Evolutionary conservation across 176 grass and related monocot genomes (phyloP), one percentile per base, ranked within the genome.

Genomic region (Carex kokanica): DNA sequence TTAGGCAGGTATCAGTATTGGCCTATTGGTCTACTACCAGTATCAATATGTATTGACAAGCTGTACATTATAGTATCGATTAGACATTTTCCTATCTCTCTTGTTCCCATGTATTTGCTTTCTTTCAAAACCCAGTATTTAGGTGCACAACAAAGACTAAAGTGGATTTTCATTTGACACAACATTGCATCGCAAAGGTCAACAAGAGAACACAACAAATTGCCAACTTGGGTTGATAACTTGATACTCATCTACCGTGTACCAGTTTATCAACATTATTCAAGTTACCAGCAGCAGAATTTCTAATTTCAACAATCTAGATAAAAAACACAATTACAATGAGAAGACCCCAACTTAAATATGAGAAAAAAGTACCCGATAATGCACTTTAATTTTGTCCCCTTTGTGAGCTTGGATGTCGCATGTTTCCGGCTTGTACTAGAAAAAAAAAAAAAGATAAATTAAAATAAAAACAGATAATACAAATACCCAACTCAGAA

Each of bases 351-450:
- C 47, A 25, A 29, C 20, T 75, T 62, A 82, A 63, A 16, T 52
- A 40, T 15, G 10, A 58, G 3, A 78, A 64, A 52, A 77, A 88
- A 83, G 91, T 90, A 98, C 95, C 78, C 79, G 90, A 60, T 98
- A 98, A 81, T 98, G 95, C 57, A 98, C 95, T 84, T 98, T 93
- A 81, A 98, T 90, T 47, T 81, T 90, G 78, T 93, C 88, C 8
- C 89, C 92, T 90, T 98, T 94, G 89, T 98, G 95, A 86, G 92
- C 78, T 84, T 94, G 90, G 21, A 93, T 36, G 82, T 83, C 82
- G 52, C 95, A 98, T 52, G 90, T 88, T n/a, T 93, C 74, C 11
- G 90, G 92, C 74, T 91, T 98, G 87, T 89, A 80, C 92, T 94
- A 90, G 69, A 93, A 92, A 15, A 12, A 75, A 60, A 20, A 91